Percentiles rank a stretch among this genome's conserved stretches.
Conservation (phyloP, 2,329 filamentous ascomycete species). For the Epichloe sp. region DNA sequence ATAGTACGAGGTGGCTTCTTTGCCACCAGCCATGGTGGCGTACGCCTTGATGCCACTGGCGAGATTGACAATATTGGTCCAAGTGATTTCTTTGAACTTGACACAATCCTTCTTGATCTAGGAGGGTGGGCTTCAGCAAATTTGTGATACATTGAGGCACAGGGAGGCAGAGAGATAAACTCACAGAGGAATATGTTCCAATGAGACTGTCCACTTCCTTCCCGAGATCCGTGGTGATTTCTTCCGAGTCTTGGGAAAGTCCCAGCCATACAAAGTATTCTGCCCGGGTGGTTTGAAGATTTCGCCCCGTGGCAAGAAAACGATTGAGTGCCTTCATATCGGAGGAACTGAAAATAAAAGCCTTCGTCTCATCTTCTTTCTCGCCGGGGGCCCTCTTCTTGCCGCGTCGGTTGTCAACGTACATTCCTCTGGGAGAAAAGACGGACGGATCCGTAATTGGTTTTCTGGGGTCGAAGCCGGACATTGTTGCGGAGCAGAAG, state of each 20-base stretch:
- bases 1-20: not conserved
- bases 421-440: not conserved
- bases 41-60: not conserved
- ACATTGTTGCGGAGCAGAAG: not conserved
- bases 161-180: not conserved
- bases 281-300: not conserved
- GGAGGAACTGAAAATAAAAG: not conserved
- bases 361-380: not conserved
- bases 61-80: not conserved
- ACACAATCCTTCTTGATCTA: not conserved
- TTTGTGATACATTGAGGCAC: no score
- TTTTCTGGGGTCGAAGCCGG: not conserved
- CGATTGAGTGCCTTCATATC: not conserved
- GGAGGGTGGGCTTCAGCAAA: not conserved
- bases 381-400: no score
- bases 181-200: not conserved
- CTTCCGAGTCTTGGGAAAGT: not conserved
- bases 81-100: not conserved
- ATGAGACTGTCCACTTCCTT: not conserved
- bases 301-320: not conserved
- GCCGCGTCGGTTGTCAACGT: not conserved
- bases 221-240: not conserved
- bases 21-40: not conserved
- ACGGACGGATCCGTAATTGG: slow-evolving; percentile 1
- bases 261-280: not conserved